Evolutionary conservation across 148 eudicot species (phyloP), one percentile per base, ranked within the genome.

Genomic region (Heliamphora exappendiculata): DNA sequence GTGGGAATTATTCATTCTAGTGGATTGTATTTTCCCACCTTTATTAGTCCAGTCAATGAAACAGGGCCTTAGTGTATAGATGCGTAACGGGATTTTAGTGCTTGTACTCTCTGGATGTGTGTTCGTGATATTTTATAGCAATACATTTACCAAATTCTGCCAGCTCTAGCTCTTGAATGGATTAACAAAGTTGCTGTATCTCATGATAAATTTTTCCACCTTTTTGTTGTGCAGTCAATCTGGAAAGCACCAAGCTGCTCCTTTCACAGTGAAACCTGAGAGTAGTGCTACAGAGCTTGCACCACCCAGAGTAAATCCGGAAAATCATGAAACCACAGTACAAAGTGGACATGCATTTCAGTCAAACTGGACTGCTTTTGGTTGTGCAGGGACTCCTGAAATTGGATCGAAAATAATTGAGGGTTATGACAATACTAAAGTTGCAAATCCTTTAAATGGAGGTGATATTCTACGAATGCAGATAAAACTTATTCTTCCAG

Each of bases 221-320:
- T 64, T 57, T 78, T 60, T 54, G 58, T 51, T 53, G 41, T 22
- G 24, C 82, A 88, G 91, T 79, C 82, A 84, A 51, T 59, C 82
- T 36, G 89, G 90, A 75, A 78, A 75, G 82, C 85, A 80, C 68
- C 82, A 74, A 34, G 31, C 74, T 69, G 63, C 76, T 65, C 79
- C 86, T 50, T 78, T 68, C 57, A 65, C 49, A 17, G 51, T 81
- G 57, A 87, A 81, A 59, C 81, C 87, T 55, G 92, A 88, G 33
- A 70, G 78, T 62, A 77, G 73, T 37, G 45, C 76, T 53, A 68
- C 82, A 55, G 95, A 89, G 51, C 88, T 90, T 76, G 34, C 84
- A 68, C 84, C 93, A 54, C 92, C 97, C n/a, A 90, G 88, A 82
- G 54, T 85, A 57, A 82, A 75, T 80, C 88, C 82, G 75, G 91